Percentiles rank a stretch among this genome's conserved stretches.
These are phyloP conservation scores for Mycocentrospora acerina DNA, from an alignment of 2,329 filamentous ascomycete genomes.

Conservation along the genomic window DNA sequence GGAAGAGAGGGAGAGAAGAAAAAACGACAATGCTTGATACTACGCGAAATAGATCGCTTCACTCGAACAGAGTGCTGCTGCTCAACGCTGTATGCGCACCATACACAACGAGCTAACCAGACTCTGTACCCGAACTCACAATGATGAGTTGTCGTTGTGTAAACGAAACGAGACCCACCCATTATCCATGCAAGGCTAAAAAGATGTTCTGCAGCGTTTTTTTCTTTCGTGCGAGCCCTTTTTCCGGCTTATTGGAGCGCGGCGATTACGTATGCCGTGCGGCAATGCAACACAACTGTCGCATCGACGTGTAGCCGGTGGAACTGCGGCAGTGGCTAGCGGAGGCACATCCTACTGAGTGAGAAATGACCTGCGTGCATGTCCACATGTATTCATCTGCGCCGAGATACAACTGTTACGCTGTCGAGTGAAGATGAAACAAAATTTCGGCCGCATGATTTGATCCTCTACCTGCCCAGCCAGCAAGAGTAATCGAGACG, in stretches of 20 bases:
- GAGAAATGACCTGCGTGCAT: too few relatives aligned
- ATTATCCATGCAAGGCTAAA: constrained; percentile 16
- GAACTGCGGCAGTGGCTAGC: constrained; percentile 16
- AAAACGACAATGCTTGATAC: too few relatives aligned
- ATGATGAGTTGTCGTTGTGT: constrained; percentile 19
- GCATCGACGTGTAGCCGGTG: constrained; percentile 3
- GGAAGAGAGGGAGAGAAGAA: too few relatives aligned
- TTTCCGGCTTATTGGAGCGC: constrained; percentile 1
- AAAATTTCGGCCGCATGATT: too few relatives aligned
- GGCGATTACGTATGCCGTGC: too few relatives aligned
- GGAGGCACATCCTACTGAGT: constrained; percentile 5
- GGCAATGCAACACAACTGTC: too few relatives aligned
- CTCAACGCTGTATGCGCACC: too few relatives aligned
- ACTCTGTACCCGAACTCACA: constrained; percentile 3
- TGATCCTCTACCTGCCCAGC: neutral
- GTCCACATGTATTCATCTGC: neutral
- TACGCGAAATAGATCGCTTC: too few relatives aligned
- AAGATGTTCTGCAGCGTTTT: constrained; percentile 9
- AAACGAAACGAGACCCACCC: constrained; percentile 6
- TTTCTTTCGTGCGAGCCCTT: constrained; percentile 1
- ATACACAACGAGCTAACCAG: too few relatives aligned
- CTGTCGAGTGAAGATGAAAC: too few relatives aligned
- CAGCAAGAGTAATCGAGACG: constrained; percentile 19
- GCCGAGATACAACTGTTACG: too few relatives aligned
- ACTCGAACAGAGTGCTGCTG: too few relatives aligned